A percentile compares a stretch with the other conserved stretches of the same genome.
Evolutionary conservation across 805 yeast species (phyloP).

Genomic region (Suhomyces vadensis): DNA sequence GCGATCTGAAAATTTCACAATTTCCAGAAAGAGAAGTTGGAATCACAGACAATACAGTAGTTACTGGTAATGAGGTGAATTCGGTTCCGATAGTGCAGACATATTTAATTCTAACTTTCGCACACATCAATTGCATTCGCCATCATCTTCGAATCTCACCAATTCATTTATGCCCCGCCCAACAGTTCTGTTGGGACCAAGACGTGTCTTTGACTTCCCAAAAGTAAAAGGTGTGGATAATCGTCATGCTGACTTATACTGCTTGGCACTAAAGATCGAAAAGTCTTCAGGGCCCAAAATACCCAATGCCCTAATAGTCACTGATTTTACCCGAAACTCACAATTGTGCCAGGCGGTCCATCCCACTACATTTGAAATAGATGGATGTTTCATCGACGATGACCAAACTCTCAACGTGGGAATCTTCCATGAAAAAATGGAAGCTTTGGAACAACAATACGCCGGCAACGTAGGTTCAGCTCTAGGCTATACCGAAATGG

Average conservation of each 20-base stretch:
- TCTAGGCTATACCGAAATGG: neutral
- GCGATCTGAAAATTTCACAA: too few species aligned
- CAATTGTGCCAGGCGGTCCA: neutral
- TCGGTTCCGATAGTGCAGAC: too few species aligned
- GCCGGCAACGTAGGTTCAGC: neutral
- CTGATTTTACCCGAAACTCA: constrained; percentile 1
- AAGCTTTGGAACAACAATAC: neutral
- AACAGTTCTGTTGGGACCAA: neutral
- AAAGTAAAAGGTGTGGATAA: neutral
- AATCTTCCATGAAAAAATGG: neutral
- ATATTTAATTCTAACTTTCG: too few species aligned
- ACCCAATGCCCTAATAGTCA: neutral
- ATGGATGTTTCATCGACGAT: constrained; percentile 1
- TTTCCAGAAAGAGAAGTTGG: too few species aligned
- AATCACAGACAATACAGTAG: too few species aligned
- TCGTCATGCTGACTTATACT: neutral
- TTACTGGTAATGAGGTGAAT: too few species aligned
- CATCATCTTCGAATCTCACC: neutral
- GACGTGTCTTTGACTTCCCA: neutral
- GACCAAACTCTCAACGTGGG: constrained; percentile 4
- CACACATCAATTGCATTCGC: too few species aligned
- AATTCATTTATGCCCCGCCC: neutral
- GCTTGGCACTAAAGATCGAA: neutral
- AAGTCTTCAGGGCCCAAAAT: neutral
- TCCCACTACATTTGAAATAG: neutral